phyloP scores from a whole-genome alignment of 163 green algal species.

The Scenedesmus sp. region DNA sequence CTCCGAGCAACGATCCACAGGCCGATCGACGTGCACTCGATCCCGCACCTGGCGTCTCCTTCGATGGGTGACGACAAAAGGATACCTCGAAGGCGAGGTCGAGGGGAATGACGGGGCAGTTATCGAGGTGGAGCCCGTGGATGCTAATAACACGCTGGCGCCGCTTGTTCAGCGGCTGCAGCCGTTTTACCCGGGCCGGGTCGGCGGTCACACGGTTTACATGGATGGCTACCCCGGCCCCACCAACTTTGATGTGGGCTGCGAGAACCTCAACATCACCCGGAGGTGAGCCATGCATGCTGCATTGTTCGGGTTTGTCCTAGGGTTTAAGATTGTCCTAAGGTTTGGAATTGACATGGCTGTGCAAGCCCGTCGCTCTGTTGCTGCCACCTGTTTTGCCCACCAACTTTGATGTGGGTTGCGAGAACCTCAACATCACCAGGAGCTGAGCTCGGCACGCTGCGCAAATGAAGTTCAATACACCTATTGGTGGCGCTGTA shows the following conservation, averaged over 20 bases:
- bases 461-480: no score
- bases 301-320: neutral
- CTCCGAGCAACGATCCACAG: neutral
- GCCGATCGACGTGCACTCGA: neutral
- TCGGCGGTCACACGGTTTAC: neutral
- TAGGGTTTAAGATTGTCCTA: no score
- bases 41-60: neutral
- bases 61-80: neutral
- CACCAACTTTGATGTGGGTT: neutral
- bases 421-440: no score
- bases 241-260: neutral
- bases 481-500: no score
- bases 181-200: neutral
- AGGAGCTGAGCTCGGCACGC: no score
- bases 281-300: neutral
- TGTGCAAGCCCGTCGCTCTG: no score
- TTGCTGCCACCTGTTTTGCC: neutral
- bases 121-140: neutral
- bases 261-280: neutral
- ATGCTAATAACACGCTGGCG: neutral
- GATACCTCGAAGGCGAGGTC: neutral
- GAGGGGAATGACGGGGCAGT: neutral
- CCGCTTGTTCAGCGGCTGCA: neutral
- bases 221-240: neutral
- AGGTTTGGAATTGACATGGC: neutral